Evolutionary conservation across 768 basidiomycete genomes (phyloP), one percentile per base, ranked within the genome.

Genomic region (Trametes elegans): DNA sequence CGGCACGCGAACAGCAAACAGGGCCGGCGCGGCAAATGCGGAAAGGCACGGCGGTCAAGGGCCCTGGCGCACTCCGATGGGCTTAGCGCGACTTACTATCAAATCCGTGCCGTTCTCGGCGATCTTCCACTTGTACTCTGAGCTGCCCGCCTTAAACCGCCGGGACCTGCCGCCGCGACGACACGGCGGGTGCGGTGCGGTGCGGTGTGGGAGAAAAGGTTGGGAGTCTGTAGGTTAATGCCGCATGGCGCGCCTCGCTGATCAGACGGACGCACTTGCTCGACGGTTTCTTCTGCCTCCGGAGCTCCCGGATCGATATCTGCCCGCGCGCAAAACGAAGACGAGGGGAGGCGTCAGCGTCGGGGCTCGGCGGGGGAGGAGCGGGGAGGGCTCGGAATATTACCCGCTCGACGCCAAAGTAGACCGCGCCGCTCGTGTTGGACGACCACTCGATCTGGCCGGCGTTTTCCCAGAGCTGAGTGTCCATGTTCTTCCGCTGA

Each of bases 121-220:
- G 32, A 76, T 65, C 66, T 79, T 83, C 82, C 82, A 83, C 59
- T 82, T 83, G 70, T 83, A 83, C 60, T 79, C 77, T 26, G 70
- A 63, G 32, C 75, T 74, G 5, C 65, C 67, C 11, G 67, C 78
- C 60, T 77, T 81, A 70, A 83, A 83, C 24, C 81, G 69, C 53
- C 82, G 77, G 10, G 82, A 83, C 53, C 82, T 81, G 42, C 27
- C 23, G 48, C 47, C 13, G 43, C 35, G 13, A 40, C 18, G 23
- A 18, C n/a, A 16, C 5, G 9, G 21, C 4, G 31, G 19, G 21
- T 18, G 23, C n/a, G n/a, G n/a, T n/a, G n/a, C n/a, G n/a, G n/a
- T n/a, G n/a, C n/a, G n/a, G n/a, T n/a, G n/a, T n/a, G 2, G 27
- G 16, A 13, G 21, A 14, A 34, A 26, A 38, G 13, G 38, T 31